Conservation (phyloP, 106 monocot species). For the Xerophyta viscosa region DNA sequence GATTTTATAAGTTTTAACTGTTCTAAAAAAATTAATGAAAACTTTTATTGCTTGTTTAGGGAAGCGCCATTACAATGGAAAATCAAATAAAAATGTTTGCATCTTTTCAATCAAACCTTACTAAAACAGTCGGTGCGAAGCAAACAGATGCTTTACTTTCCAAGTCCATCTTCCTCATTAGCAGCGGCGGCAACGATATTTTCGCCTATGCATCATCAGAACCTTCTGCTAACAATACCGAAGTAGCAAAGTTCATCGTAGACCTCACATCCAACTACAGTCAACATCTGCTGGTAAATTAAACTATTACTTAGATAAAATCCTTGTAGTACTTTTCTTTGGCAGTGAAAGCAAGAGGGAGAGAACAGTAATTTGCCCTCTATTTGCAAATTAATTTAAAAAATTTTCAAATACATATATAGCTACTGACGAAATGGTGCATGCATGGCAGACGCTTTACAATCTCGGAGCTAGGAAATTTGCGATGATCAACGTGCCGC, state of each 20-base stretch:
- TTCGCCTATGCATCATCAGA: not conserved
- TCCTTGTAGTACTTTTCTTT: too few relatives aligned
- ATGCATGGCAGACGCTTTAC: not conserved
- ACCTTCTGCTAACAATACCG: not conserved
- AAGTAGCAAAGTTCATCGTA: not conserved
- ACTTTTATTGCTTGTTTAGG: not conserved
- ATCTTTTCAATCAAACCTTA: not conserved
- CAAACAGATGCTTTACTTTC: not conserved
- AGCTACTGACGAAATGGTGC: too few relatives aligned
- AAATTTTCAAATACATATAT: too few relatives aligned
- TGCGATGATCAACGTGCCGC: not conserved
- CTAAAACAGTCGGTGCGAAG: not conserved
- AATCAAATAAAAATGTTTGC: not conserved
- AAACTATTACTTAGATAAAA: too few relatives aligned
- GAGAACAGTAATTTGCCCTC: too few relatives aligned
- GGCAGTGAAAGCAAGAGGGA: too few relatives aligned
- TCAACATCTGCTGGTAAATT: not conserved
- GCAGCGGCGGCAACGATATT: constrained; percentile 2
- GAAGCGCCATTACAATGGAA: not conserved
- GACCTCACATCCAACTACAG: not conserved
- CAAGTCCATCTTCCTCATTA: not conserved
- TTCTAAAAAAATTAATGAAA: too few relatives aligned
- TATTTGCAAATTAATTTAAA: too few relatives aligned
- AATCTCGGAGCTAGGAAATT: constrained; percentile 6
- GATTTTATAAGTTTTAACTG: not conserved